Base-by-base conservation (phyloP, 2,329 filamentous ascomycete species). In the Curvularia verruculosa region DNA sequence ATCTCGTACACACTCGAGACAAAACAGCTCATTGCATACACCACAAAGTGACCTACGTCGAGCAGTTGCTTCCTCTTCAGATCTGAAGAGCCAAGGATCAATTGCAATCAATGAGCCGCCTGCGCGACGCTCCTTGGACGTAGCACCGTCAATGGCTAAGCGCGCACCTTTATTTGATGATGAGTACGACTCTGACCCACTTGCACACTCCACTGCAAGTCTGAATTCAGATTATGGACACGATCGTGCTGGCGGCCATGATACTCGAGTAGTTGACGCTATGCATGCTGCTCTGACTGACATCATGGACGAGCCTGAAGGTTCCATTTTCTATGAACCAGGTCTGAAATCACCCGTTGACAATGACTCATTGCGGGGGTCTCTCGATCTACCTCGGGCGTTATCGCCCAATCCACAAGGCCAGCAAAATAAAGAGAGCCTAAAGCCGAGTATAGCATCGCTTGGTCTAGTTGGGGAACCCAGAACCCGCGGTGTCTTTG, bases 241-340 rank as follows among this genome's bases (percentile, higher is more conserved):
- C 18, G 56, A 59, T 10, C 69, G 82, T 74, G 12, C 80, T 9
- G 77, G 82, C 21, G 81, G 81, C 0, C 89, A 89, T 5, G 89
- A 96, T 68, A 90, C 85, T 0, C 85, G 89, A 58, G 89, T 97
- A 26, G 92, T 99, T 5, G 87, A 96, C 77, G 94, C 92, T 3
- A 94, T 99, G 85, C 93, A 98, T 74, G 87, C 90, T 63, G 95
- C 93, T 15, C 82, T 99, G 47, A 96, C 90, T 63, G 90, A 93
- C 62, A 99, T 99, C 60, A 90, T 99, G 81, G 92, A 92, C 63
- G 86, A 89, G 46, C 87, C 89, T 19, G 80, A 86, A 39, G 85
- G 85, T 15, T 91, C 89, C 0, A 76, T 93, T 0, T 91, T 93
- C 72, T 83, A 83, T 3, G 83, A 85, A 3, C 52, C 78, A 73